phyloP scores from a whole-genome alignment of 352 stramenopile species.

The Plasmopara muralis region DNA sequence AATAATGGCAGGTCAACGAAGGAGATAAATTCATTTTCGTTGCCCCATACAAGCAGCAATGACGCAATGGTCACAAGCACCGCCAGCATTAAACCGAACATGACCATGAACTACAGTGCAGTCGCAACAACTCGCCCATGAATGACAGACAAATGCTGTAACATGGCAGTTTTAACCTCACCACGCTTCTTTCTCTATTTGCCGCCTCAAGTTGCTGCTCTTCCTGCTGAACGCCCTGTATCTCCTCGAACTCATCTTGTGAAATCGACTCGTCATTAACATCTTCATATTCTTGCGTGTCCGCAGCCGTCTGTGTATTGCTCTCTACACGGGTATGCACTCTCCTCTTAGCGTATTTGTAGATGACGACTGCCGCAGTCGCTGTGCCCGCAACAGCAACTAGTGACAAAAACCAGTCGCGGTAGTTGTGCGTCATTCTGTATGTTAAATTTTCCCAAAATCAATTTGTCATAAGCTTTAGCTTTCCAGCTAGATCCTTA shows the following conservation, averaged over 20 bases:
- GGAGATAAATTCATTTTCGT: constrained; percentile 28
- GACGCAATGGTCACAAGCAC: constrained; percentile 57
- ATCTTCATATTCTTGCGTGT: constrained; percentile 20
- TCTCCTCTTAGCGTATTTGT: constrained; percentile 53
- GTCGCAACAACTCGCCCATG: background rate
- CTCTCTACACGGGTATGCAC: constrained; percentile 19
- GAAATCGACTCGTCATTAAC: constrained; percentile 39
- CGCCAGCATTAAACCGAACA: constrained; percentile 66
- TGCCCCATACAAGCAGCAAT: constrained; percentile 50
- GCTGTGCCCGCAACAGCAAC: constrained; percentile 61
- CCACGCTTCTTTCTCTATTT: constrained; percentile 19
- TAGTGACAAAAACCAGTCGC: constrained; percentile 56
- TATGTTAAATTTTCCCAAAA: background rate
- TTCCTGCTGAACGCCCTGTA: constrained; percentile 23
- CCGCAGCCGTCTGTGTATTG: constrained; percentile 7
- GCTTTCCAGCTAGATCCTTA: too few species aligned
- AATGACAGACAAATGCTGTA: background rate
- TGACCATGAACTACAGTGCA: constrained; percentile 43
- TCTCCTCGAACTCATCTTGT: constrained; percentile 26
- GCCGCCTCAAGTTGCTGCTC: constrained; percentile 43
- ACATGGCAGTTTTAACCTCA: background rate
- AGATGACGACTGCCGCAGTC: constrained; percentile 48
- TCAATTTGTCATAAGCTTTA: too few species aligned
- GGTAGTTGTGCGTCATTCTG: constrained; percentile 34
- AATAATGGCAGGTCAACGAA: constrained; percentile 66